Conservation (phyloP, 2,329 filamentous ascomycete genomes). For the Colletotrichum noveboracense region DNA sequence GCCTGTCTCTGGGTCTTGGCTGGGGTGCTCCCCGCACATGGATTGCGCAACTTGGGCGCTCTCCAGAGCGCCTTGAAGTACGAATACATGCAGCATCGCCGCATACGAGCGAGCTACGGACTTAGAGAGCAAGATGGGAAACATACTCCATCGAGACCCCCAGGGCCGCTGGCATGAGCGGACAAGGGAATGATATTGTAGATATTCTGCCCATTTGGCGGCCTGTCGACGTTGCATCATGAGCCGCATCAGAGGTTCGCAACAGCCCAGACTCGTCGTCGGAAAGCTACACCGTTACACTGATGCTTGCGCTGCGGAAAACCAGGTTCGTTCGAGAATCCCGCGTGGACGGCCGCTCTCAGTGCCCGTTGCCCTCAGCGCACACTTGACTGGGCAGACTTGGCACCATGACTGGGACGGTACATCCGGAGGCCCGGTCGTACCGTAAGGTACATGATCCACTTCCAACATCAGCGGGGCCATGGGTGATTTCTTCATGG, state of each 20-base stretch:
- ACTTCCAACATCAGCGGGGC: background rate
- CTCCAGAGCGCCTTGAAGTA: background rate
- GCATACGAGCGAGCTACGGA: background rate
- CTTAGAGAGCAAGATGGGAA: background rate
- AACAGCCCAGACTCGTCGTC: background rate
- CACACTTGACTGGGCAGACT: background rate
- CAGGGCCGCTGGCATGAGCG: background rate
- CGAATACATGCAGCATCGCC: background rate
- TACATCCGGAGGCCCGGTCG: conserved; percentile 11
- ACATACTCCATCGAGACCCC: background rate
- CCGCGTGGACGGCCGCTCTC: background rate
- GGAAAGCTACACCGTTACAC: background rate
- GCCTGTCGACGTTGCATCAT: background rate
- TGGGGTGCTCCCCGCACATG: background rate
- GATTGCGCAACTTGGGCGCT: background rate
- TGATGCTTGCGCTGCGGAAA: background rate
- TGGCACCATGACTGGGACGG: background rate
- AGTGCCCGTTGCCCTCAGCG: background rate
- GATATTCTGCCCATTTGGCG: conserved; percentile 1
- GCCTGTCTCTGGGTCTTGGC: background rate
- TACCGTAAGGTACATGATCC: background rate
- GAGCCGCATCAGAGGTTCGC: background rate
- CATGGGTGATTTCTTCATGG: background rate
- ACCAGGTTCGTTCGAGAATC: background rate
- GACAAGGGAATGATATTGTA: background rate